Conservation (phyloP, 345 rosid genomes). For the Gossypium bickii region DNA sequence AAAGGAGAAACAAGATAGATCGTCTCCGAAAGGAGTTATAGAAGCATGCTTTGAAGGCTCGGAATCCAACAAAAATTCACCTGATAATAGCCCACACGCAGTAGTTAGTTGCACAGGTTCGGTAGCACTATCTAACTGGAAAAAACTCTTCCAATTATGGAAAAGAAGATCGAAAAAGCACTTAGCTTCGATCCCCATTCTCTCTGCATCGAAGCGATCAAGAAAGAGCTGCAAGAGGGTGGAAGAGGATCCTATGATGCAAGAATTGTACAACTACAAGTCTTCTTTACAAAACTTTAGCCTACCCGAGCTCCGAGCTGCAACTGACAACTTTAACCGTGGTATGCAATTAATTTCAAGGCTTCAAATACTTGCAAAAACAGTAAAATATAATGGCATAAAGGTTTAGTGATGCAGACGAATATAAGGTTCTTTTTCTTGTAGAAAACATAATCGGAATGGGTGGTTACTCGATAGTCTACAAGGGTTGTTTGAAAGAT, state of each 20-base stretch:
- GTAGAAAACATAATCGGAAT: conserved; percentile 76
- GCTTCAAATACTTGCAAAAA: not conserved
- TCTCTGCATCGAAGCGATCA: conserved; percentile 27
- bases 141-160: conserved; percentile 61
- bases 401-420: not conserved
- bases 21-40: conserved; percentile 62
- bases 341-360: conserved; percentile 33
- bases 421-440: conserved; percentile 15
- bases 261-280: conserved; percentile 52
- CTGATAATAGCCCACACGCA: conserved; percentile 7
- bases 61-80: conserved; percentile 21
- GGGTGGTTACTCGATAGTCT: conserved; percentile 89
- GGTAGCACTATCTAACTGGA: conserved; percentile 51
- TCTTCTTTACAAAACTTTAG: conserved; percentile 57
- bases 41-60: conserved; percentile 44
- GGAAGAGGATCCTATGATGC: conserved; percentile 35
- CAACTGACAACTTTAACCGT: conserved; percentile 61
- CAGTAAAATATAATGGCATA: not conserved
- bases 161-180: conserved; percentile 53
- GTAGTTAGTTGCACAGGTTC: conserved; percentile 24
- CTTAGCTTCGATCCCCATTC: conserved; percentile 47
- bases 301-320: conserved; percentile 54
- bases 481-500: conserved; percentile 59
- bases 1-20: conserved; percentile 40
- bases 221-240: conserved; percentile 38